Evolutionary conservation across 1,284 basidiomycete species (phyloP).

Genomic region (Cutaneotrichosporon curvatum): DNA sequence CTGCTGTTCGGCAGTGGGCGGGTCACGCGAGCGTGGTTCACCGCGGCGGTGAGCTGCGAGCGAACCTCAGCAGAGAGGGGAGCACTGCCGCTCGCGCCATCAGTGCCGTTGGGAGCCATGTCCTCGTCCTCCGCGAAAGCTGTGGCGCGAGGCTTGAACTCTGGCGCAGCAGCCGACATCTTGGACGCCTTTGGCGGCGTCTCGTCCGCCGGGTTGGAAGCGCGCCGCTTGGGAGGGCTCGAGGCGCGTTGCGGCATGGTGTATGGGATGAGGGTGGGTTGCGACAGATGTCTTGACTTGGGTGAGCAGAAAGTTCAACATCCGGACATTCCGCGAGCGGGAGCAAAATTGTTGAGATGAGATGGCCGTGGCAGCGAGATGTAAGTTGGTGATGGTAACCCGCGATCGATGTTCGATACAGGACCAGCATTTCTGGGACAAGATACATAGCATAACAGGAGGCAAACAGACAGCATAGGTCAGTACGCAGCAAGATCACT

Average conservation of each 20-base stretch:
- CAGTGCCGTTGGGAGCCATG: conserved; percentile 5
- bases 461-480: too few relatives aligned
- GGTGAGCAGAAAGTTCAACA: too few relatives aligned
- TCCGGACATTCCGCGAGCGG: conserved; percentile 1
- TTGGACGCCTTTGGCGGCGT: conserved; percentile 30
- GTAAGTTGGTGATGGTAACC: too few relatives aligned
- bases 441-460: too few relatives aligned
- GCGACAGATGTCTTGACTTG: too few relatives aligned
- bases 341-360: conserved; percentile 12
- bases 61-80: conserved; percentile 12
- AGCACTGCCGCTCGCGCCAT: conserved; percentile 11
- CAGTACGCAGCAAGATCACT: too few relatives aligned
- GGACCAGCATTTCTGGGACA: too few relatives aligned
- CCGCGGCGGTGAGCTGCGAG: conserved; percentile 20
- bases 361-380: too few relatives aligned
- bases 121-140: conserved; percentile 4
- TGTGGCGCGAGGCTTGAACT: conserved; percentile 25
- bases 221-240: conserved; percentile 27
- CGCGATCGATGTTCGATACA: too few relatives aligned
- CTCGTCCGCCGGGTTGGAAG: conserved; percentile 16
- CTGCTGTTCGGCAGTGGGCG: conserved; percentile 35
- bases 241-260: conserved; percentile 14
- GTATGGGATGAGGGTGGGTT: neutral
- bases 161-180: conserved; percentile 41
- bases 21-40: conserved; percentile 30